A percentile compares a stretch with the other conserved stretches of the same genome.
These are phyloP conservation scores for Salix exigua DNA, from an alignment of 345 rosid genomes.

Conservation along the genomic window DNA sequence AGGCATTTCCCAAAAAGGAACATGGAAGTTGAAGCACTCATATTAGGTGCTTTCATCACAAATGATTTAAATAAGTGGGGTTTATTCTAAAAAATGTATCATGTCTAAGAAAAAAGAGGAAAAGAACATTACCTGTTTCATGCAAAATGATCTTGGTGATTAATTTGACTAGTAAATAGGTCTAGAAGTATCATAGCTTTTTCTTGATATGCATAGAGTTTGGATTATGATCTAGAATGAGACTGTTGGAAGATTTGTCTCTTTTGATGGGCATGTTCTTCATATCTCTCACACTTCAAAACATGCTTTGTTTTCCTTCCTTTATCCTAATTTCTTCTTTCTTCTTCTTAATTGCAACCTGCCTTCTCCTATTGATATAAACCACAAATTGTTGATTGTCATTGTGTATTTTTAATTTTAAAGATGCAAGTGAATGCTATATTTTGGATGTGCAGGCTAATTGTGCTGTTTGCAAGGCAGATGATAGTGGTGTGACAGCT, in stretches of 20 bases:
- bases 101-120: too few species aligned
- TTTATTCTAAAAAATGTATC: too few species aligned
- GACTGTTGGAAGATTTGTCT: not conserved
- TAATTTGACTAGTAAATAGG: too few species aligned
- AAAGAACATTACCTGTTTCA: too few species aligned
- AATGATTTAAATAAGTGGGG: too few species aligned
- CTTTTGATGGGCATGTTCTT: not conserved
- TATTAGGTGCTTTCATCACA: too few species aligned
- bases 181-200: too few species aligned
- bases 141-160: too few species aligned
- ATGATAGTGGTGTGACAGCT: constrained; percentile 78
- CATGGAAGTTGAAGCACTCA: too few species aligned
- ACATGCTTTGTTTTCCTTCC: not conserved
- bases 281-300: not conserved
- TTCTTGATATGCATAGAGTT: too few species aligned
- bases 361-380: not conserved
- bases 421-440: not conserved
- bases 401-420: not conserved
- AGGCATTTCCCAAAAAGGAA: too few species aligned
- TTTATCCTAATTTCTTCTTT: not conserved
- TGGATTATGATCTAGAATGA: not conserved
- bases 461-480: constrained; percentile 92
- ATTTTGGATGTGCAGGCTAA: constrained; percentile 59
- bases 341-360: not conserved
- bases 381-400: not conserved